phyloP scores from a whole-genome alignment of 495 filamentous ascomycete species.

The Hypoxylon fragiforme region DNA sequence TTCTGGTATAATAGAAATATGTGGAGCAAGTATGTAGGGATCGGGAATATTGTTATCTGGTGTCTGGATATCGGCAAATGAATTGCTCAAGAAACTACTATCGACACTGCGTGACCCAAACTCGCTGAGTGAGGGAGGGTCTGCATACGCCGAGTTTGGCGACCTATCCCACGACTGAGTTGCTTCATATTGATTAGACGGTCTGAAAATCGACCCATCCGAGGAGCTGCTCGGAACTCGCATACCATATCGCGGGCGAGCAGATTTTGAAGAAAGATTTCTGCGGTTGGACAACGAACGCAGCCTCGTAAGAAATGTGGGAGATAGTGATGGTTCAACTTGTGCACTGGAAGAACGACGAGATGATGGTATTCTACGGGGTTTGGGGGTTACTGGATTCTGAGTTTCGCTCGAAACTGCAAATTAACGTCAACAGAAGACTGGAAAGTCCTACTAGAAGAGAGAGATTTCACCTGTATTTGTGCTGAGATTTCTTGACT shows the following conservation, averaged over 20 bases:
- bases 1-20: conserved; percentile 55
- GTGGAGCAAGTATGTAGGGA: conserved; percentile 44
- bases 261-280: conserved; percentile 24
- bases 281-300: conserved; percentile 29
- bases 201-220: conserved; percentile 23
- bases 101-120: conserved; percentile 3
- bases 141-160: not conserved
- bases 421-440: not conserved
- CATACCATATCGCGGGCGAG: conserved; percentile 5
- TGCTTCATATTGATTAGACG: not conserved
- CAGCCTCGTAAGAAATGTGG: conserved; percentile 18
- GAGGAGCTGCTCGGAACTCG: conserved; percentile 22
- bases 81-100: conserved; percentile 3
- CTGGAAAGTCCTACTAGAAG: not conserved
- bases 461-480: conserved; percentile 8
- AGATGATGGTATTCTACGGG: conserved; percentile 4
- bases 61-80: conserved; percentile 9
- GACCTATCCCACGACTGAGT: conserved; percentile 9
- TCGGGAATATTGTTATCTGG: conserved; percentile 25
- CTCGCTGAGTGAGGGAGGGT: not conserved
- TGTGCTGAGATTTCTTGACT: not conserved
- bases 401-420: conserved; percentile 5
- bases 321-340: conserved; percentile 8
- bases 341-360: conserved; percentile 26
- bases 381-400: conserved; percentile 13